phyloP scores from a whole-genome alignment of 345 rosid genomes.

The Lumnitzera racemosa region DNA sequence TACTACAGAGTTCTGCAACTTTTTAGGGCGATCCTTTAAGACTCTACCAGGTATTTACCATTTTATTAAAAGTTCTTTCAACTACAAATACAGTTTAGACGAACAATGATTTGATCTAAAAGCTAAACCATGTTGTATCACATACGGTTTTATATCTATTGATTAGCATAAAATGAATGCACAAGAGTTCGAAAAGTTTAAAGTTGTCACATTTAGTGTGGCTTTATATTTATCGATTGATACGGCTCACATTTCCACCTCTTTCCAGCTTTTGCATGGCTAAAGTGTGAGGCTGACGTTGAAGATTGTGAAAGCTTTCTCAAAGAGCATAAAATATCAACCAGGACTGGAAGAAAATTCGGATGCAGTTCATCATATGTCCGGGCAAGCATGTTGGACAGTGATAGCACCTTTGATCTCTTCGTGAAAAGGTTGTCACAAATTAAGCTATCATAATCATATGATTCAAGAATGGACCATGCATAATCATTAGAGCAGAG shows the following conservation, averaged over 20 bases:
- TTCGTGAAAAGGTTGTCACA: constrained; percentile 41
- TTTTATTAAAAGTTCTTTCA: not conserved
- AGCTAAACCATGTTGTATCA: too few relatives aligned
- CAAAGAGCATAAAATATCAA: constrained; percentile 44
- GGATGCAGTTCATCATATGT: constrained; percentile 54
- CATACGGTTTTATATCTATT: too few relatives aligned
- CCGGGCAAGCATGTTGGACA: constrained; percentile 64
- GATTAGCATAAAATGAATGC: too few relatives aligned
- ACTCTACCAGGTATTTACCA: constrained; percentile 61
- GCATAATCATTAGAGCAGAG: too few relatives aligned
- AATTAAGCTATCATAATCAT: constrained; percentile 7
- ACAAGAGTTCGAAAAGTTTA: not conserved
- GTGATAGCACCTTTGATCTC: constrained; percentile 37
- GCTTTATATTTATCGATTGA: not conserved
- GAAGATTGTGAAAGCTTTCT: constrained; percentile 67
- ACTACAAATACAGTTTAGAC: not conserved
- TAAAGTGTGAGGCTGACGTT: constrained; percentile 55
- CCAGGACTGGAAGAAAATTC: constrained; percentile 67
- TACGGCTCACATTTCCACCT: not conserved
- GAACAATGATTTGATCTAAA: too few relatives aligned
- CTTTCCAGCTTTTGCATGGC: constrained; percentile 77
- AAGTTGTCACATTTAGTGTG: not conserved
- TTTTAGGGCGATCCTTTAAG: constrained; percentile 32
- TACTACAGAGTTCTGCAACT: constrained; percentile 45
- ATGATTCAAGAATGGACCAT: not conserved